Percentiles rank a stretch among this genome's conserved stretches.
phyloP scores from a whole-genome alignment of 306 rosid genomes.

The Cotoneaster glaucophyllus region DNA sequence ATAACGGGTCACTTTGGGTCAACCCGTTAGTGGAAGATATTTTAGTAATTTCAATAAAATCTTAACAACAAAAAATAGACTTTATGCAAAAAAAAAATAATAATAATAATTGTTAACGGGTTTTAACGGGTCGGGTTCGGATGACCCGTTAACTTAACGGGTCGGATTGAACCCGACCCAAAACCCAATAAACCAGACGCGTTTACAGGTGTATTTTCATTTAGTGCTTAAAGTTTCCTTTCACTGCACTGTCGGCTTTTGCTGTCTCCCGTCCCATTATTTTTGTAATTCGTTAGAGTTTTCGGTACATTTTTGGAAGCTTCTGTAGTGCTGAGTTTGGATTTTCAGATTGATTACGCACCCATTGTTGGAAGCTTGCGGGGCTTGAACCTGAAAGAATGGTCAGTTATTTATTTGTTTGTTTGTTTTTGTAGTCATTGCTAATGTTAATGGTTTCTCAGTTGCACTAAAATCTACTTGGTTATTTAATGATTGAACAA shows the following conservation, averaged over 20 bases:
- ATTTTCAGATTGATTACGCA: not conserved
- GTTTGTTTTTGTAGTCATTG: not conserved
- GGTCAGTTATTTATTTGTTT: slow-evolving; percentile 4
- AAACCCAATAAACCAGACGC: no score
- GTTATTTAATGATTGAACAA: not conserved
- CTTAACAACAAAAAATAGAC: no score
- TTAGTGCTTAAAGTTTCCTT: not conserved
- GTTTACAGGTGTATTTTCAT: no score
- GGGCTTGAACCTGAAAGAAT: slow-evolving; percentile 5
- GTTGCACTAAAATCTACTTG: not conserved
- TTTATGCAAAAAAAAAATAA: no score
- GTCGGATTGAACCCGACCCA: no score
- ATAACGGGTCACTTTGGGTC: no score
- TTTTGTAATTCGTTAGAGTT: not conserved
- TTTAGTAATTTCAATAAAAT: no score
- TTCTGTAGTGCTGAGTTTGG: not conserved
- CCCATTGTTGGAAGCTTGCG: not conserved
- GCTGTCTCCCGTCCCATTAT: not conserved
- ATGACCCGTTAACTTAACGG: no score
- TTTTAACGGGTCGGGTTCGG: no score
- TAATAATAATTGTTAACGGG: no score
- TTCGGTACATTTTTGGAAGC: not conserved
- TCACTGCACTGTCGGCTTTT: not conserved
- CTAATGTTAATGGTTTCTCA: not conserved
- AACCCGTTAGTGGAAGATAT: no score